A percentile compares a stretch with the other conserved stretches of the same genome.
Conservation (phyloP, 805 yeast species). For the Monosporozyma yasuniensis region DNA sequence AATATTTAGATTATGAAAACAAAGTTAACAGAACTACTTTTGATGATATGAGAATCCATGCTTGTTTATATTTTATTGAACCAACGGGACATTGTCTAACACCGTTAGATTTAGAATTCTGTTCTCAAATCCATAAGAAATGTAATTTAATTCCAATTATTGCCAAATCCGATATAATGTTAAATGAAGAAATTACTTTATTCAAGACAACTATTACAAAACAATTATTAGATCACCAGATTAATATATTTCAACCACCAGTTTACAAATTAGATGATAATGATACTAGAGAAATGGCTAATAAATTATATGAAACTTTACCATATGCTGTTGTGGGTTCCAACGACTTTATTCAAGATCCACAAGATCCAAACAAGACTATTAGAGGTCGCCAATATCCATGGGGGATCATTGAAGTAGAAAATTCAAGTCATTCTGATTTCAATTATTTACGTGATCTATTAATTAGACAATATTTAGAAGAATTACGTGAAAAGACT, state of each 20-base stretch:
- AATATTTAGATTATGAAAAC: slow-evolving; percentile 83
- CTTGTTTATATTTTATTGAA: slow-evolving; percentile 86
- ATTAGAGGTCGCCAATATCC: slow-evolving; percentile 93
- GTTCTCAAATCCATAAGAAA: slow-evolving; percentile 80
- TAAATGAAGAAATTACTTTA: slow-evolving; percentile 69
- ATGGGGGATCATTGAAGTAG: slow-evolving; percentile 96
- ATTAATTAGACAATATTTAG: slow-evolving; percentile 81
- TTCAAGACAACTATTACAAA: slow-evolving; percentile 72
- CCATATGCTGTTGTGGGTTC: slow-evolving; percentile 97
- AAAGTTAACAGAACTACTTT: slow-evolving; percentile 63
- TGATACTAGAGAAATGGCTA: slow-evolving; percentile 60
- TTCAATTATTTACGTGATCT: slow-evolving; percentile 82
- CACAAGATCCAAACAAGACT: slow-evolving; percentile 73
- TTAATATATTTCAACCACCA: slow-evolving; percentile 70
- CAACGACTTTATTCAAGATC: slow-evolving; percentile 53
- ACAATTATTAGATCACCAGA: slow-evolving; percentile 67
- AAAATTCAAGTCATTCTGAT: slow-evolving; percentile 88
- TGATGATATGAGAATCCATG: slow-evolving; percentile 83
- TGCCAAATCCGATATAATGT: slow-evolving; percentile 88
- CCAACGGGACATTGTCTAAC: slow-evolving; percentile 94
- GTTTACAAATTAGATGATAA: slow-evolving; percentile 76
- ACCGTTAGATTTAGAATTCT: slow-evolving; percentile 79
- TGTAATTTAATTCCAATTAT: slow-evolving; percentile 91
- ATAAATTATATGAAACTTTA: slow-evolving; percentile 55
- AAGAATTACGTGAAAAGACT: slow-evolving; percentile 86